These are phyloP conservation scores for Nothopassalora personata DNA, from an alignment of 2,329 filamentous ascomycete genomes.

Conservation along the genomic window DNA sequence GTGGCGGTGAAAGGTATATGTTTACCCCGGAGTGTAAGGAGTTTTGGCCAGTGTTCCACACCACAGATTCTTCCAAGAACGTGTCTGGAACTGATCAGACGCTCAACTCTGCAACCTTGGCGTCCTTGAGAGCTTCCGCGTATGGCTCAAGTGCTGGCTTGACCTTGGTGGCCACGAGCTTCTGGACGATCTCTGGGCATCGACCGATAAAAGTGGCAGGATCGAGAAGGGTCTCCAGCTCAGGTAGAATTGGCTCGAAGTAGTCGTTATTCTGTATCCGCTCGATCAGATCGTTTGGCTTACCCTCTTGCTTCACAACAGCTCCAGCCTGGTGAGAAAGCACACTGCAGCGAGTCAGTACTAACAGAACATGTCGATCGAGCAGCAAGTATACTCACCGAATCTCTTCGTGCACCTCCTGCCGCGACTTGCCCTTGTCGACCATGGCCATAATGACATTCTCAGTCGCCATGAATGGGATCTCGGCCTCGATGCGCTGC, in stretches of 20 bases:
- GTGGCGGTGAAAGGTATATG: background rate
- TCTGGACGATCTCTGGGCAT: conserved; percentile 37
- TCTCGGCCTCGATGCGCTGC: conserved; percentile 63
- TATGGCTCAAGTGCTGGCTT: conserved; percentile 34
- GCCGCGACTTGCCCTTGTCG: conserved; percentile 63
- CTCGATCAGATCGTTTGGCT: conserved; percentile 74
- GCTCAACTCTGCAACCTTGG: conserved; percentile 27
- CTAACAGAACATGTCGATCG: background rate
- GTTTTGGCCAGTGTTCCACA: background rate
- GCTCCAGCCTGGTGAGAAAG: conserved; percentile 69
- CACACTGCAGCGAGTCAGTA: conserved; percentile 41
- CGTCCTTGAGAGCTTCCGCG: conserved; percentile 21
- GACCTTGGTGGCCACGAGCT: conserved; percentile 35
- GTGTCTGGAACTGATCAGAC: conserved; percentile 16
- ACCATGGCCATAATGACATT: conserved; percentile 74
- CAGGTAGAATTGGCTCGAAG: conserved; percentile 52
- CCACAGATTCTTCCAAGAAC: background rate
- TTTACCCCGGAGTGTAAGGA: background rate
- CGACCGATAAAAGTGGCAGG: conserved; percentile 36
- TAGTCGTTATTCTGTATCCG: conserved; percentile 67
- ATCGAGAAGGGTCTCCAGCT: conserved; percentile 36
- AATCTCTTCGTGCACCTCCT: conserved; percentile 84
- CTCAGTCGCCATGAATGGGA: conserved; percentile 62
- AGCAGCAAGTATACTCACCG: conserved; percentile 31
- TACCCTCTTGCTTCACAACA: conserved; percentile 67